Evolutionary conservation across 2,329 filamentous ascomycete species (phyloP), one percentile per base, ranked within the genome.

Genomic region (Diaporthe sp.): DNA sequence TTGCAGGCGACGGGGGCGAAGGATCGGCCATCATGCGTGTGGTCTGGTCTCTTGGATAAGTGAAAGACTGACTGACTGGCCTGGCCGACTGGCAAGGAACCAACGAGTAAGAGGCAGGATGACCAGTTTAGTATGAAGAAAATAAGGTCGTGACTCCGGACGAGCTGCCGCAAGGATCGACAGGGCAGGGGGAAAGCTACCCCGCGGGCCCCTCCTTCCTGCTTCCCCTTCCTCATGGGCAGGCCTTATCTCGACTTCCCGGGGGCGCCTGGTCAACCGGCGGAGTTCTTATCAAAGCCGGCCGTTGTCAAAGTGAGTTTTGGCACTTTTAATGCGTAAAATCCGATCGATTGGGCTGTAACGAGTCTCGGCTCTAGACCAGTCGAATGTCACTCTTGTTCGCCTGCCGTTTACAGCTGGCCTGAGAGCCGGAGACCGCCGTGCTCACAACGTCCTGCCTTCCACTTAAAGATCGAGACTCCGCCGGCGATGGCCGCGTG

Each of bases 1-100:
- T 84, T 53, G 83, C 49, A 25, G 75, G 73, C 34, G 70, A 39
- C 19, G 51, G 10, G n/a, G 46, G 22, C 13, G 73, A 60, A 13
- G 73, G 34, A 2, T 49, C 70, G 44, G 76, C 65, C 76, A 75
- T 77, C 44, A 12, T 49, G 28, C 13, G 42, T 13, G 25, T 10
- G 3, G 49, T 53, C 34, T 65, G 15, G 19, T 51, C 28, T 15
- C n/a, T 42, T 12, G n/a, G 31, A 42, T 28, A 25, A 34, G 31
- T 51, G 28, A 73, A 53, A 13, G 49, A 53, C 13, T n/a, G 25
- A 51, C 55, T 49, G 28, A 31, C 28, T 25, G 28, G n/a, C 13
- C 49, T 22, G 53, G 17, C 28, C 19, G 31, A 28, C 39, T 19
- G 39, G 17, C 9, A 58, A 28, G n/a, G 37, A 9, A 46, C n/a